Evolutionary conservation across 2,329 filamentous ascomycete genomes (phyloP).

Genomic region (Cryphonectria japonica): DNA sequence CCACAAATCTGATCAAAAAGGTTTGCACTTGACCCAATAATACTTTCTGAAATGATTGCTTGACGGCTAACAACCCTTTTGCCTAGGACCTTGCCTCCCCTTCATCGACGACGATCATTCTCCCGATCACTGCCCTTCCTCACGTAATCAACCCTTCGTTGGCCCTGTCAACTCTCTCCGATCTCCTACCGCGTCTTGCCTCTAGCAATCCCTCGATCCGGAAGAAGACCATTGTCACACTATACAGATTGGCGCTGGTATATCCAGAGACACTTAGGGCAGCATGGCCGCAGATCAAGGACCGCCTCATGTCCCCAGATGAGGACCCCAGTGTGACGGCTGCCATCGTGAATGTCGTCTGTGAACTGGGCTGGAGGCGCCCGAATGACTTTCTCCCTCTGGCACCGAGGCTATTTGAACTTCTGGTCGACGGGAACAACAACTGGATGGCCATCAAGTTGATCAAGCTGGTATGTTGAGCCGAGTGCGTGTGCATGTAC

Average conservation of each 20-base stretch:
- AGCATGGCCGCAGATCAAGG: slow-evolving; percentile 97
- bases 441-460: slow-evolving; percentile 99
- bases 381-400: slow-evolving; percentile 93
- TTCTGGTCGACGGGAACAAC: slow-evolving; percentile 88
- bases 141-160: slow-evolving; percentile 93
- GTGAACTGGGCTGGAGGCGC: slow-evolving; percentile 91
- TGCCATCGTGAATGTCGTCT: slow-evolving; percentile 95
- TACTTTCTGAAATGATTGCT: background rate
- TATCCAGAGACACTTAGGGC: slow-evolving; percentile 92
- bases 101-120: slow-evolving; percentile 74
- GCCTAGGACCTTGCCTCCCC: slow-evolving; percentile 72
- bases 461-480: slow-evolving; percentile 79
- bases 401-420: slow-evolving; percentile 87
- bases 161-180: slow-evolving; percentile 84
- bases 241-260: slow-evolving; percentile 92
- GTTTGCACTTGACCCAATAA: slow-evolving; percentile 43
- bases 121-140: slow-evolving; percentile 88
- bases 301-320: slow-evolving; percentile 83
- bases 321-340: slow-evolving; percentile 94
- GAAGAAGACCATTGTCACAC: slow-evolving; percentile 94
- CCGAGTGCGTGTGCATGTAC: no score
- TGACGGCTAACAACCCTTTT: slow-evolving; percentile 13
- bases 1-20: slow-evolving; percentile 96
- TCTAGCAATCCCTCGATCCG: slow-evolving; percentile 85
- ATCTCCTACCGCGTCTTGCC: slow-evolving; percentile 81